These are phyloP conservation scores for Cystobasidium pallidum DNA, from an alignment of 1,284 basidiomycete species.

Conservation along the genomic window DNA sequence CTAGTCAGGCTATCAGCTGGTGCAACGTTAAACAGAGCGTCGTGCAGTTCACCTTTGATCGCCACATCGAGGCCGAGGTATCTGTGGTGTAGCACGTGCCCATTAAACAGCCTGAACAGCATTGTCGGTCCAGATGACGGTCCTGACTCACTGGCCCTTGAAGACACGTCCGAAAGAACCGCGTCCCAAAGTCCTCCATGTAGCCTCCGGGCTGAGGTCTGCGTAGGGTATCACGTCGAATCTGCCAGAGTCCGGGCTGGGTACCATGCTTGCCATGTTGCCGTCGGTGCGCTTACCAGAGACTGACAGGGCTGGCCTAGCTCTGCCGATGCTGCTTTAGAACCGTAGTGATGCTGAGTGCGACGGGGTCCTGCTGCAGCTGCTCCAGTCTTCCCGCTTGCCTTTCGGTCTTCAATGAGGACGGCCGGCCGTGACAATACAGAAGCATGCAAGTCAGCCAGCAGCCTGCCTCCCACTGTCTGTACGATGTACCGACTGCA, in stretches of 20 bases:
- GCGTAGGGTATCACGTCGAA: constrained; percentile 47
- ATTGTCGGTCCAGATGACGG: too few relatives aligned
- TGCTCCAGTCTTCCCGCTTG: neutral
- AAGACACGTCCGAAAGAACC: constrained; percentile 92
- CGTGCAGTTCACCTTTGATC: constrained; percentile 76
- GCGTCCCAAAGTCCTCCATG: constrained; percentile 65
- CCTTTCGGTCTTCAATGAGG: too few relatives aligned
- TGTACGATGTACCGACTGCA: too few relatives aligned
- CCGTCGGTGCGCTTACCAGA: neutral
- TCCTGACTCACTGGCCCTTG: constrained; percentile 64
- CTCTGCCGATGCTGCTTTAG: too few relatives aligned
- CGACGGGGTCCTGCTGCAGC: neutral
- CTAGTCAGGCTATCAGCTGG: constrained; percentile 36
- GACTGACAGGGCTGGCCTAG: too few relatives aligned
- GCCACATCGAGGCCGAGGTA: constrained; percentile 95
- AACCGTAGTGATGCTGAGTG: too few relatives aligned
- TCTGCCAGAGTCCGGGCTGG: constrained; percentile 36
- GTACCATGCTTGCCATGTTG: constrained; percentile 24
- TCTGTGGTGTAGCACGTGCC: constrained; percentile 1
- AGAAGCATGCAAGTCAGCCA: neutral
- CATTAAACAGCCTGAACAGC: neutral
- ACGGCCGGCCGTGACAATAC: neutral
- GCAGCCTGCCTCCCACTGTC: constrained; percentile 2
- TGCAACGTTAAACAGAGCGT: neutral
- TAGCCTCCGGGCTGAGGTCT: constrained; percentile 45